phyloP scores from a whole-genome alignment of 2,329 filamentous ascomycete genomes.

The Exserohilum turcica region DNA sequence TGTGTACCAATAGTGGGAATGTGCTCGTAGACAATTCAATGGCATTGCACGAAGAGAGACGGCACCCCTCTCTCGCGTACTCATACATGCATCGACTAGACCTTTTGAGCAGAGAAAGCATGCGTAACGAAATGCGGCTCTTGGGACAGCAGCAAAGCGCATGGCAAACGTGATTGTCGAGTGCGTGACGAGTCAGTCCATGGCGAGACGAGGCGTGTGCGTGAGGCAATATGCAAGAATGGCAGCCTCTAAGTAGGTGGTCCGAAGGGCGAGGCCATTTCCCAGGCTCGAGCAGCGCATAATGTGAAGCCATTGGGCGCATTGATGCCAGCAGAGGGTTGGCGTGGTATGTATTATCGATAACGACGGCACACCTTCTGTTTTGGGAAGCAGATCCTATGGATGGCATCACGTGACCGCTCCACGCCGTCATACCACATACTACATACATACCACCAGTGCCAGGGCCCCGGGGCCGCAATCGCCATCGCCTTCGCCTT shows the following conservation, averaged over 20 bases:
- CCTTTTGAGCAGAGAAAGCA: neutral
- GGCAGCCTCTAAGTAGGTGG: no score
- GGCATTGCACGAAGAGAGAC: conserved; percentile 21
- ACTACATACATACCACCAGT: no score
- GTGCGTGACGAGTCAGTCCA: neutral
- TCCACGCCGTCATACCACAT: conserved; percentile 13
- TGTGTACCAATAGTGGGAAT: conserved; percentile 44
- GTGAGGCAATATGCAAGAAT: neutral
- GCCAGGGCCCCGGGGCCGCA: conserved; percentile 3
- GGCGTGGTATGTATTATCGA: conserved; percentile 16
- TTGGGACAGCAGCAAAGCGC: neutral
- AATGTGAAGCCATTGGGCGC: no score
- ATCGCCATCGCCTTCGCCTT: conserved; percentile 1
- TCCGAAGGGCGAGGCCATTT: no score
- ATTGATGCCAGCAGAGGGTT: no score
- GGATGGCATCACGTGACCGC: conserved; percentile 1
- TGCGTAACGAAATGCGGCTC: neutral
- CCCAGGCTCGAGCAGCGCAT: neutral
- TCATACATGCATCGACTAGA: neutral
- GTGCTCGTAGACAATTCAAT: conserved; percentile 45
- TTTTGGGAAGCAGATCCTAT: conserved; percentile 1
- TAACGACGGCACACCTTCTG: conserved; percentile 7
- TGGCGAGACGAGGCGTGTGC: no score
- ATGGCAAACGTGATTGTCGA: neutral
- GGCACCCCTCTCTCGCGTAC: neutral